Percentiles rank a stretch among this genome's conserved stretches.
phyloP scores from a whole-genome alignment of 108 stramenopile genomes.

The Skeletonema grethae region DNA sequence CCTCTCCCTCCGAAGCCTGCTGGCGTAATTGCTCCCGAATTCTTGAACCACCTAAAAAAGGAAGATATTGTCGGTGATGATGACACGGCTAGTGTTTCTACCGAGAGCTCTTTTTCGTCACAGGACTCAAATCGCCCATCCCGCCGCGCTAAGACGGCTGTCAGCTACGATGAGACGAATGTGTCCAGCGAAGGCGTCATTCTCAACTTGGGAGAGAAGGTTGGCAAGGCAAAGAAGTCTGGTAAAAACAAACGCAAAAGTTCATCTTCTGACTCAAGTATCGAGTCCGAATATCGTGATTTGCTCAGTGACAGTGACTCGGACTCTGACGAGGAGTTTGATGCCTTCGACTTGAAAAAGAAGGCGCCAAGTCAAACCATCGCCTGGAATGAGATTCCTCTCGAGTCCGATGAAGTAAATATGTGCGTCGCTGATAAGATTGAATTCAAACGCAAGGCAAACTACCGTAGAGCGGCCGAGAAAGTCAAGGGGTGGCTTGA shows the following conservation, averaged over 20 bases:
- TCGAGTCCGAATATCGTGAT: conserved; percentile 8
- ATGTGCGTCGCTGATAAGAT: conserved; percentile 12
- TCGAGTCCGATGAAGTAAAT: conserved; percentile 1
- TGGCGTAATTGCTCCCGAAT: conserved; percentile 38
- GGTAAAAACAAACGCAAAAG: conserved; percentile 7
- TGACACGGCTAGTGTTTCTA: conserved; percentile 4
- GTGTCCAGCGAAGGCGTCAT: not conserved
- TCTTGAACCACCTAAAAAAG: conserved; percentile 25
- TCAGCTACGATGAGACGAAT: conserved; percentile 11
- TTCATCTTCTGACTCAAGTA: not conserved
- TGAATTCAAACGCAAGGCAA: conserved; percentile 20
- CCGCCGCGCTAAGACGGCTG: not conserved
- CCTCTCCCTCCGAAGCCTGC: conserved; percentile 40
- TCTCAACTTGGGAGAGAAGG: conserved; percentile 5
- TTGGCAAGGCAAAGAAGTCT: not conserved
- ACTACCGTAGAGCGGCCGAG: conserved; percentile 8
- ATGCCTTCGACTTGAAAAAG: conserved; percentile 11
- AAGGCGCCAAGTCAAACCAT: conserved; percentile 15
- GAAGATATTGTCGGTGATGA: conserved; percentile 16
- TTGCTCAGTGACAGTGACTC: conserved; percentile 17
- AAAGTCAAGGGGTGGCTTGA: conserved; percentile 12
- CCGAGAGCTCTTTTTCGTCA: not conserved
- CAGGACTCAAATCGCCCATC: not conserved
- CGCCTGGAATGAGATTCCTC: conserved; percentile 40
- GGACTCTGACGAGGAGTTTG: conserved; percentile 8